Base-by-base conservation (phyloP, 306 rosid species). In the Neltuma alba region DNA sequence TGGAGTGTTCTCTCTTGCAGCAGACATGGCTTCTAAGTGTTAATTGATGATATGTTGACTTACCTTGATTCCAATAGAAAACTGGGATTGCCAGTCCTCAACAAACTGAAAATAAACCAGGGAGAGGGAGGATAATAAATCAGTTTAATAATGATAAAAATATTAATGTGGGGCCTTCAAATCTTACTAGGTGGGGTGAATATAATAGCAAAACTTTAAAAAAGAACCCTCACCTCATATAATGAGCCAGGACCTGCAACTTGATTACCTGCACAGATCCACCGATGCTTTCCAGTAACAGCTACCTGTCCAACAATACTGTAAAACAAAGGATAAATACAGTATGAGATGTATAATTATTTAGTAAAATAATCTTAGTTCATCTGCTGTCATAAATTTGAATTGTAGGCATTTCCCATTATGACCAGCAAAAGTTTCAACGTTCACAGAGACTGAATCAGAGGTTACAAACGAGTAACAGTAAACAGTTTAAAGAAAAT, bases 231-330 rank as follows among this genome's bases (percentile, higher is more conserved):
- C 82, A 96, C 99, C 93, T 93, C 96, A 80, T 86, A 83, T 63
- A 91, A 87, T 75, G 87, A 82, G 83, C 86, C 71, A 77, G 87
- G 81, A 89, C 78, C 79, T 73, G 84, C 48, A 57, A 79, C 82
- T 62, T 83, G 90, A 81, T 86, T 84, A 62, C 92, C 97, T n/a
- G 91, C 88, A 85, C 84, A 90, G 87, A 96, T 89, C 99, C 98
- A 96, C 76, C 42, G 87, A 90, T 96, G 90, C 81, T 88, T 91
- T 81, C 98, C 97, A 9, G 94, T 90, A 73, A 86, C 90, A 52
- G 99, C 97, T 76, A 93, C 99, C 83, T 93, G 93, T 76, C 98
- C 97, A 84, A 96, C 96, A 83, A 90, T 82, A 85, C 98, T 96
- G 86, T 38, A 81, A 74, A 87, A 42, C 73, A 38, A 72, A 82